These are phyloP conservation scores for Rhizopus arrhizus DNA, from an alignment of 371 early-diverging fungal genomes.

Conservation along the genomic window DNA sequence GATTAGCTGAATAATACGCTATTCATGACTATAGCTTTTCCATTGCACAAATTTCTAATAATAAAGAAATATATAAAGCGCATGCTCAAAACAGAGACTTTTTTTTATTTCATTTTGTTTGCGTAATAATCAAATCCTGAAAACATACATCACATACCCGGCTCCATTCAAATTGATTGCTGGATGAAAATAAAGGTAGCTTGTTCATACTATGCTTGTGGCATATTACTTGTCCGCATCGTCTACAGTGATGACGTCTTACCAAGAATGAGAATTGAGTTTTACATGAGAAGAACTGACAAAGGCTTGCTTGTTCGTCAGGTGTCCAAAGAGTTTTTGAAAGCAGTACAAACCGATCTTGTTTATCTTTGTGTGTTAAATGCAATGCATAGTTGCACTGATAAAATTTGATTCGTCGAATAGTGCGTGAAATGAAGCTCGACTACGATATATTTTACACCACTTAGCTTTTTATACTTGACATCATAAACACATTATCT, in stretches of 20 bases:
- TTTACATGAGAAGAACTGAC: slow-evolving; percentile 38
- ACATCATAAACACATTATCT: neutral
- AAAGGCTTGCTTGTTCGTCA: slow-evolving; percentile 36
- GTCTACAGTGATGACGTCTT: slow-evolving; percentile 49
- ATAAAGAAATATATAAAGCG: too few relatives aligned
- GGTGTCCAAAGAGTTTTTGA: slow-evolving; percentile 44
- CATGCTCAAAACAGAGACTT: too few relatives aligned
- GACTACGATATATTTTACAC: slow-evolving; percentile 4
- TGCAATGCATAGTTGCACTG: slow-evolving; percentile 42
- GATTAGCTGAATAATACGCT: too few relatives aligned
- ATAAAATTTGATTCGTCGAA: slow-evolving; percentile 29
- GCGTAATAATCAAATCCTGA: slow-evolving; percentile 29
- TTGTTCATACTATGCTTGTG: slow-evolving; percentile 45
- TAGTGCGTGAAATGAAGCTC: slow-evolving; percentile 19
- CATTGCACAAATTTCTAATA: too few relatives aligned
- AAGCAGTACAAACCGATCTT: slow-evolving; percentile 32
- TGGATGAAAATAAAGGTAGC: slow-evolving; percentile 36
- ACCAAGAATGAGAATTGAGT: slow-evolving; percentile 38
- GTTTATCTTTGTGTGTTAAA: slow-evolving; percentile 30
- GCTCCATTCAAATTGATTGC: slow-evolving; percentile 35
- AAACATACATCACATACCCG: slow-evolving; percentile 50
- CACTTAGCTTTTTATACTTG: neutral
- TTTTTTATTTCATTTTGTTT: slow-evolving; percentile 12
- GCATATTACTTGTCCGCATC: slow-evolving; percentile 44
- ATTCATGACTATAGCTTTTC: too few relatives aligned